Base-by-base conservation (phyloP, 495 filamentous ascomycete genomes). In the Penicillium waksmanii region DNA sequence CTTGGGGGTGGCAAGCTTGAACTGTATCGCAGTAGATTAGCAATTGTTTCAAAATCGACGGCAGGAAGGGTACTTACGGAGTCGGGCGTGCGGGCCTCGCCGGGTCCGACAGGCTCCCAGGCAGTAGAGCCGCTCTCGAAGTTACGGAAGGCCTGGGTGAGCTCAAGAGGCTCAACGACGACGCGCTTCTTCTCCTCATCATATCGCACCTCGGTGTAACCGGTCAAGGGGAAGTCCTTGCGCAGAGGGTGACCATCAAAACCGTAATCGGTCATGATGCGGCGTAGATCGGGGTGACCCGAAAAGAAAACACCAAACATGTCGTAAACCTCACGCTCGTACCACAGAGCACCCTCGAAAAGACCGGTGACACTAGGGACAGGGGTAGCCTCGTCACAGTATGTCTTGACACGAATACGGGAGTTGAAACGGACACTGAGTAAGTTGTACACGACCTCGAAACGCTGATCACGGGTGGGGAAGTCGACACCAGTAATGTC, bases 121-220 rank as follows among this genome's bases (percentile, higher is more conserved):
- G 73, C 66, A 38, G 80, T 71, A 51, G 85, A 87, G 49, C 91
- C 91, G 44, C 91, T 90, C 78, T 97, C 91, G 68, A 99, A 99
- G 77, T 99, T 98, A 62, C 96, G 87, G 86, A 94, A 98, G n/a
- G 95, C 95, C 77, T 98, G 95, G 8, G 96, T 97, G 75, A 98
- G 81, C 79, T 98, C 95, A 54, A 98, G 82, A 11, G 96, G 95
- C 83, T 98, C 96, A 34, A 95, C 91, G 56, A 99, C 93, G 72
- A 98, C 97, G 54, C 96, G 84, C 85, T 99, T 98, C 89, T 98
- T 99, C 85, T 98, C 96, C 75, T 99, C 96, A 68, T 97, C 94
- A 67, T 92, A 99, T 60, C 96, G 82, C 52, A 99, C 88, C 85
- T 99, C 96, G 53, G 96, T 99, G 80, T 99, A 99, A 40, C 96